Conservation (phyloP, 305 asterid species). For the Rubia occidens region DNA sequence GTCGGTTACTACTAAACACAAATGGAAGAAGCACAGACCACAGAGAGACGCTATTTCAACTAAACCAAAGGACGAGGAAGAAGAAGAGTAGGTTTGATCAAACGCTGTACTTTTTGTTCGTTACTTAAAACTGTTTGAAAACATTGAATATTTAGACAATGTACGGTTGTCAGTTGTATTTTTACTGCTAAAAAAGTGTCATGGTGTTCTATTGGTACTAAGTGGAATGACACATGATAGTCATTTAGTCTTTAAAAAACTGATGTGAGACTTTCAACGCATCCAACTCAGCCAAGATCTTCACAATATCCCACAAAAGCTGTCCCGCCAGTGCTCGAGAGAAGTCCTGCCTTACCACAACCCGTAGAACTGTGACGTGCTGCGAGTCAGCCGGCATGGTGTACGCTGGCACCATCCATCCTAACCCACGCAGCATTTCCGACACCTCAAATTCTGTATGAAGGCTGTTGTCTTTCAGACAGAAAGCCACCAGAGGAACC, state of each 20-base stretch:
- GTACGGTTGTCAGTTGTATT: neutral
- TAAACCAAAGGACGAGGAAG: slow-evolving; percentile 22
- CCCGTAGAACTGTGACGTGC: neutral
- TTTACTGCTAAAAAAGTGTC: too few species aligned
- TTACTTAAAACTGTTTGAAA: neutral
- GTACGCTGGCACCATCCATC: neutral
- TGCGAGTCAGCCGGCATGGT: neutral
- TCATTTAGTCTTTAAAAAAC: too few species aligned
- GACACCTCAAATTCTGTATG: neutral
- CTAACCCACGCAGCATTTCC: neutral
- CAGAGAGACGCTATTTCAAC: slow-evolving; percentile 58
- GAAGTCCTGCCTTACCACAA: neutral
- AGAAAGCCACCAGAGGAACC: neutral
- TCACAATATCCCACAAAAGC: neutral
- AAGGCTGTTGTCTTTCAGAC: neutral
- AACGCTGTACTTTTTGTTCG: neutral
- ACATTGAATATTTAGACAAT: neutral
- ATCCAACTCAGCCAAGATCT: neutral
- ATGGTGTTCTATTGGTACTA: too few species aligned
- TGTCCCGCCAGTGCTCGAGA: neutral
- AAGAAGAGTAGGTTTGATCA: neutral
- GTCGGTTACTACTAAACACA: slow-evolving; percentile 41
- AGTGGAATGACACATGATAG: too few species aligned
- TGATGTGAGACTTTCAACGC: too few species aligned
- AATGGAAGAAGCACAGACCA: slow-evolving; percentile 88